These are phyloP conservation scores for Amylostereum chailletii DNA, from an alignment of 1,284 basidiomycete species.

Conservation along the genomic window DNA sequence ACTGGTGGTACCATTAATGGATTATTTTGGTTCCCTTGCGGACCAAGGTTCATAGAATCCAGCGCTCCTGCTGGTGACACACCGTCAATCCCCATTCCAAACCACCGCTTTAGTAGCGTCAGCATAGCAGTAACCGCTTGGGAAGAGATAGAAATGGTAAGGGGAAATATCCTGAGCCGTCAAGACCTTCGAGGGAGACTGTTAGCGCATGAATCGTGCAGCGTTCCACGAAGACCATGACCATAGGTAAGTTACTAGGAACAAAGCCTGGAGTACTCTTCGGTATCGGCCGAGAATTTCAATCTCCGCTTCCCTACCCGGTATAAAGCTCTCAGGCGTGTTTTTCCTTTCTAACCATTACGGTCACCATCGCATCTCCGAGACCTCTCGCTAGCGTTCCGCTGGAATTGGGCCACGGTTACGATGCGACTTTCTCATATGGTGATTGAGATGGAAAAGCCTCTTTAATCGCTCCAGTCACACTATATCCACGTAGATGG, in stretches of 20 bases:
- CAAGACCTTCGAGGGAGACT: too few species aligned
- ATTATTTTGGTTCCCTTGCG: slow-evolving; percentile 9
- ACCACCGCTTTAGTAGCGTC: too few species aligned
- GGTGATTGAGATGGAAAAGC: slow-evolving; percentile 11
- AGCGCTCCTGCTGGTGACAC: too few species aligned
- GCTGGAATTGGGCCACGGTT: slow-evolving; percentile 4
- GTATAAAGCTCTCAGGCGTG: neutral
- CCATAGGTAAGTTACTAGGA: too few species aligned
- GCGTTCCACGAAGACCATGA: too few species aligned
- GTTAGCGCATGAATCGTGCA: slow-evolving; percentile 10
- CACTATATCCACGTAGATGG: slow-evolving; percentile 12
- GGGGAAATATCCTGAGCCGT: too few species aligned
- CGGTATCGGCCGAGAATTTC: slow-evolving; percentile 10
- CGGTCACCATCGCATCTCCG: slow-evolving; percentile 5
- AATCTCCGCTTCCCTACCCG: slow-evolving; percentile 4
- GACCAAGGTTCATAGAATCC: slow-evolving; percentile 11
- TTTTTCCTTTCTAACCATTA: neutral
- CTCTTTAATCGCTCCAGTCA: slow-evolving; percentile 16
- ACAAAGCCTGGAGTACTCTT: neutral
- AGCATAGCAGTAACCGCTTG: too few species aligned
- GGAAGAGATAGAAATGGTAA: too few species aligned
- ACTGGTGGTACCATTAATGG: slow-evolving; percentile 9
- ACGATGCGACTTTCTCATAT: neutral
- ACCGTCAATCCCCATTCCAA: too few species aligned
- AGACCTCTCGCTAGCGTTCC: slow-evolving; percentile 6